Evolutionary conservation across 2,329 filamentous ascomycete species (phyloP).

Genomic region (Diplodia sapinea): DNA sequence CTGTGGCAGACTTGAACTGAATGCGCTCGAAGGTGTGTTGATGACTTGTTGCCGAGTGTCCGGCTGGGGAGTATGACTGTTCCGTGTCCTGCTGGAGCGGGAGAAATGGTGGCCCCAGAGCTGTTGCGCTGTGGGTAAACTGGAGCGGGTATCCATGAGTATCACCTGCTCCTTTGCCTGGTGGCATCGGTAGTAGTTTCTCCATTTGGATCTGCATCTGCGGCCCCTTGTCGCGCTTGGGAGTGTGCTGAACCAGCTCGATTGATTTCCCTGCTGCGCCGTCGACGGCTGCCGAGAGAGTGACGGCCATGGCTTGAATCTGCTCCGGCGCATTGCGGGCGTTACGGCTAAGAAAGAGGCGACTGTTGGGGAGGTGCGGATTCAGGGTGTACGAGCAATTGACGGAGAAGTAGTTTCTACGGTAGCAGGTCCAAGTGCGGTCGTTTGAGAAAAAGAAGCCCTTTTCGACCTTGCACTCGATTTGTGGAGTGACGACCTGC

Average conservation of each 20-base stretch:
- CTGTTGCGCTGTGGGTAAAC: conserved; percentile 45
- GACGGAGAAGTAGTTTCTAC: conserved; percentile 89
- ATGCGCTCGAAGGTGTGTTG: conserved; percentile 82
- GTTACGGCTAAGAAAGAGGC: conserved; percentile 62
- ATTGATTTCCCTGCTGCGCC: conserved; percentile 76
- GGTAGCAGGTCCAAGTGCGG: conserved; percentile 88
- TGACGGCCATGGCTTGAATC: conserved; percentile 79
- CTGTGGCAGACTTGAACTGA: conserved; percentile 92
- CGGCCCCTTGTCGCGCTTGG: conserved; percentile 88
- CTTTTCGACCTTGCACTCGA: conserved; percentile 83
- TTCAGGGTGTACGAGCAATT: conserved; percentile 76
- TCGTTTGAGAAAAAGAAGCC: conserved; percentile 81
- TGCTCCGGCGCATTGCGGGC: conserved; percentile 55
- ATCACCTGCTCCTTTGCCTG: conserved; percentile 53
- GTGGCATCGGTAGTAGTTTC: conserved; percentile 69
- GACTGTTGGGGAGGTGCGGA: conserved; percentile 63
- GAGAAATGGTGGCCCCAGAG: conserved; percentile 48
- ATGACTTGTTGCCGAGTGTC: conserved; percentile 44
- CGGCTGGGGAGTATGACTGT: conserved; percentile 42
- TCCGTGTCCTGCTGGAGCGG: conserved; percentile 48
- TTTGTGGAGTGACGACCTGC: conserved; percentile 69
- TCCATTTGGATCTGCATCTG: conserved; percentile 75
- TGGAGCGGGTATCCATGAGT: conserved; percentile 48
- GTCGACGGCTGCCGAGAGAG: conserved; percentile 81
- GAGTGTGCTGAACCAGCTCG: conserved; percentile 87